phyloP scores from a whole-genome alignment of 768 basidiomycete genomes.

The Hypholoma fasciculare region DNA sequence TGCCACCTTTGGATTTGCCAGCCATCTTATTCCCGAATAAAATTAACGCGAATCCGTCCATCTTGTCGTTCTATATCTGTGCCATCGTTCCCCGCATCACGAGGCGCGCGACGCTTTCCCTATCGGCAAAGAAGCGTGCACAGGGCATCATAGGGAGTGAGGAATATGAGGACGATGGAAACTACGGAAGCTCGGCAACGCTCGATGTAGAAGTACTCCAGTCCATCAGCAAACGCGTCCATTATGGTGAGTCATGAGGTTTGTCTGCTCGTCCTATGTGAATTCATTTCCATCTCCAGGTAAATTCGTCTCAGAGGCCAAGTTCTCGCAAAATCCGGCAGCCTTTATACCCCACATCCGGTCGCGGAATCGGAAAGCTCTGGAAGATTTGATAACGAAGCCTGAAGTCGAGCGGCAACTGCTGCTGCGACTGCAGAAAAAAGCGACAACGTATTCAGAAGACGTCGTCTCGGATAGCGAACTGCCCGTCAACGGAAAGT shows the following conservation, averaged over 20 bases:
- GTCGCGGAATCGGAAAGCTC: conserved; percentile 69
- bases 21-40: conserved; percentile 75
- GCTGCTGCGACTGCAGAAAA: conserved; percentile 81
- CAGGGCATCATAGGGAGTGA: conserved; percentile 65
- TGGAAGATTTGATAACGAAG: conserved; percentile 93
- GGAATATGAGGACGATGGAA: conserved; percentile 91
- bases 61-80: conserved; percentile 86
- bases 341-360: conserved; percentile 93
- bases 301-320: conserved; percentile 98
- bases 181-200: conserved; percentile 94
- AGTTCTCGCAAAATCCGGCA: conserved; percentile 84
- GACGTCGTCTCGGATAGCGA: conserved; percentile 75
- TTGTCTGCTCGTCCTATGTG: neutral
- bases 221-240: conserved; percentile 96
- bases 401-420: conserved; percentile 91
- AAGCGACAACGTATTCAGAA: conserved; percentile 77
- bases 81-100: conserved; percentile 91
- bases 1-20: conserved; percentile 74
- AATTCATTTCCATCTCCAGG: conserved; percentile 47
- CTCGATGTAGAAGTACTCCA: conserved; percentile 97
- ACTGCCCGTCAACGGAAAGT: conserved; percentile 35
- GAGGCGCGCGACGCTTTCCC: conserved; percentile 60
- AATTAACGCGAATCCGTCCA: conserved; percentile 85
- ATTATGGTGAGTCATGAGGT: conserved; percentile 72
- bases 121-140: conserved; percentile 66